Evolutionary conservation across 2,329 filamentous ascomycete genomes (phyloP).

Genomic region (Podosphaera fusca): DNA sequence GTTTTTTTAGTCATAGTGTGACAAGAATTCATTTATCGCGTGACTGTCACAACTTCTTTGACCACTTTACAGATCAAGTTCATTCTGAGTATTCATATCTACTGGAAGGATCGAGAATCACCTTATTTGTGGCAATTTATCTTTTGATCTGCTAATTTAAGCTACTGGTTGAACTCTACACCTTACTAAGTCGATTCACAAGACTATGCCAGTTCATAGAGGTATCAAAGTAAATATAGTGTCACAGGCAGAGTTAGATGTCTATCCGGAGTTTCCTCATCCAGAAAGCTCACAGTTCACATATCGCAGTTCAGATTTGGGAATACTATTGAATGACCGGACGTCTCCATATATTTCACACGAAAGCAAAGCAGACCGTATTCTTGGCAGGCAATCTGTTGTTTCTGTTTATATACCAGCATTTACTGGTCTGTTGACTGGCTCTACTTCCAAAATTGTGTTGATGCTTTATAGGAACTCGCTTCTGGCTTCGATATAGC

Average conservation of each 20-base stretch:
- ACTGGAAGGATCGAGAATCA: too few species aligned
- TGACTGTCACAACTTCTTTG: too few species aligned
- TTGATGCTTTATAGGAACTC: slow-evolving; percentile 20
- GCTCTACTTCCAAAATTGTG: background rate
- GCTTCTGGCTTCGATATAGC: slow-evolving; percentile 29
- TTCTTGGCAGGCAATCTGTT: slow-evolving; percentile 17
- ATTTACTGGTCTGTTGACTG: slow-evolving; percentile 21
- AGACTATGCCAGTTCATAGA: slow-evolving; percentile 12
- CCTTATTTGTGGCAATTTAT: too few species aligned
- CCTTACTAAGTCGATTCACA: background rate
- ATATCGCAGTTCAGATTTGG: slow-evolving; percentile 9
- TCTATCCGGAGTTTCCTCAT: slow-evolving; percentile 30
- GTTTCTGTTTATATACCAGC: slow-evolving; percentile 35
- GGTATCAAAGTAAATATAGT: slow-evolving; percentile 12
- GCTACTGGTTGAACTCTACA: too few species aligned
- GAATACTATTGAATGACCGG: slow-evolving; percentile 1
- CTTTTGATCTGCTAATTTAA: too few species aligned
- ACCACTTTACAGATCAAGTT: too few species aligned
- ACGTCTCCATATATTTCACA: slow-evolving; percentile 5
- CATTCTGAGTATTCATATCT: too few species aligned
- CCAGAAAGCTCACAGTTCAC: slow-evolving; percentile 25
- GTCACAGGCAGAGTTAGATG: slow-evolving; percentile 12
- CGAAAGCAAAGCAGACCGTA: slow-evolving; percentile 13
- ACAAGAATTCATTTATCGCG: too few species aligned
- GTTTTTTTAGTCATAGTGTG: too few species aligned